A percentile compares a stretch with the other conserved stretches of the same genome.
Conservation (phyloP, 1,284 basidiomycete species). For the Dichomitus squalens region DNA sequence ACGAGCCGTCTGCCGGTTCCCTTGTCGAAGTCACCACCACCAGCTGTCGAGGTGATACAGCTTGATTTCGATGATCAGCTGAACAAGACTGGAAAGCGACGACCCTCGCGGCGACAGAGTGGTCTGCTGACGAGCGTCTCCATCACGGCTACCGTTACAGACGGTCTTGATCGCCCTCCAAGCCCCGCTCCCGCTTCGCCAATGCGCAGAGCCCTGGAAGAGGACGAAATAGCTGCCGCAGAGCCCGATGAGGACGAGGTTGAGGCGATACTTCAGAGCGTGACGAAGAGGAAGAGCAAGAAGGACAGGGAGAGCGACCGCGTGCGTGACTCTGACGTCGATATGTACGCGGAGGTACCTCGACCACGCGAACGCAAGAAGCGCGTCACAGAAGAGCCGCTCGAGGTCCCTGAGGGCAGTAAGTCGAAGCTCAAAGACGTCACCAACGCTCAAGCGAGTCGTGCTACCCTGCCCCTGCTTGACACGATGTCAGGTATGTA, state of each 20-base stretch:
- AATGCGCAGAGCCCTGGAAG: constrained; percentile 57
- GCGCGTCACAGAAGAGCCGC: constrained; percentile 37
- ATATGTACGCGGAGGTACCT: constrained; percentile 3
- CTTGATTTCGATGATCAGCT: constrained; percentile 35
- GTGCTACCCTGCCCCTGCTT: constrained; percentile 37
- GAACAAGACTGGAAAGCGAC: constrained; percentile 45
- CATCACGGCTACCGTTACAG: constrained; percentile 31
- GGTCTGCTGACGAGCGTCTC: constrained; percentile 52
- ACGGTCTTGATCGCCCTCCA: constrained; percentile 43
- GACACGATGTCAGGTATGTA: constrained; percentile 38
- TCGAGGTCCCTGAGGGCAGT: constrained; percentile 36
- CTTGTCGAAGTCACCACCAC: constrained; percentile 38
- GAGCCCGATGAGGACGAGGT: constrained; percentile 34
- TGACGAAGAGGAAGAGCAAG: constrained; percentile 40
- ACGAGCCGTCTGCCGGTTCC: constrained; percentile 48
- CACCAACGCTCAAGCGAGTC: constrained; percentile 54
- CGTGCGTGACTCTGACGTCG: constrained; percentile 24
- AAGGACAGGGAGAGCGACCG: constrained; percentile 35
- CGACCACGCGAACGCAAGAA: constrained; percentile 44
- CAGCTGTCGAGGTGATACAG: constrained; percentile 26
- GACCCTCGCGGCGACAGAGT: constrained; percentile 63
- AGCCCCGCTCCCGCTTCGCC: constrained; percentile 73
- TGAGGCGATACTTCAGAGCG: constrained; percentile 31
- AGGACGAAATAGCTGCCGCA: constrained; percentile 49
- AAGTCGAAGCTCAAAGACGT: constrained; percentile 65